A percentile compares a stretch with the other conserved stretches of the same genome.
These are phyloP conservation scores for Lenwebbia sp. DNA, from an alignment of 345 rosid genomes.

Conservation along the genomic window DNA sequence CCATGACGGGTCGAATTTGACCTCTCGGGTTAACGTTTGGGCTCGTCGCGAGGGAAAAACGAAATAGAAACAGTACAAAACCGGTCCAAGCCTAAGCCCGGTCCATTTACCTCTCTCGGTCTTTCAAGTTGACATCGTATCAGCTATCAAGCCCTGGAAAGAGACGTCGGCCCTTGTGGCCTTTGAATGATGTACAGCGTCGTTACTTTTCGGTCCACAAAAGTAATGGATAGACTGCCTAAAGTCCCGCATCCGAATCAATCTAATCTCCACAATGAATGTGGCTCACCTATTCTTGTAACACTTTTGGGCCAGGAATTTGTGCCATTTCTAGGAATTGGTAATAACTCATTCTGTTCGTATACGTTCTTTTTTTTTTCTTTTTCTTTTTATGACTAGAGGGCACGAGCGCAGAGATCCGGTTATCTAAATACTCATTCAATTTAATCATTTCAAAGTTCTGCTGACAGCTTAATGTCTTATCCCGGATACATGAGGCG, in stretches of 20 bases:
- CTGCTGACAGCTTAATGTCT: neutral
- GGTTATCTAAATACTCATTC: neutral
- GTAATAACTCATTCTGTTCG: neutral
- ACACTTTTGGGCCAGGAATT: neutral
- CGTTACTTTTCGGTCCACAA: too few species aligned
- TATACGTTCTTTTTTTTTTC: neutral
- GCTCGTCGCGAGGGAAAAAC: neutral
- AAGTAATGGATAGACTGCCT: neutral
- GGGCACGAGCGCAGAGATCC: neutral
- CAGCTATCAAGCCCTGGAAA: neutral
- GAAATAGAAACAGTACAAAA: neutral
- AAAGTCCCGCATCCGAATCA: neutral
- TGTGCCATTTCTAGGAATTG: neutral
- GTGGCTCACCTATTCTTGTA: neutral
- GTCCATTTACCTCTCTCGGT: neutral
- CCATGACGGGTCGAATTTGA: too few species aligned
- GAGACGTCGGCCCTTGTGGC: neutral
- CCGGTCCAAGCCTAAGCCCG: neutral
- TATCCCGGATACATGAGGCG: neutral
- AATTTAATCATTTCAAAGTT: neutral
- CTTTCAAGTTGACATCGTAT: neutral
- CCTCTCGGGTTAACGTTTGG: neutral
- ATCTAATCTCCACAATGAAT: neutral
- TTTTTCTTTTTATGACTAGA: neutral
- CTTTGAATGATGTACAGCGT: too few species aligned